Conservation (phyloP, 2,329 filamentous ascomycete genomes). For the Capronia epimyces region DNA sequence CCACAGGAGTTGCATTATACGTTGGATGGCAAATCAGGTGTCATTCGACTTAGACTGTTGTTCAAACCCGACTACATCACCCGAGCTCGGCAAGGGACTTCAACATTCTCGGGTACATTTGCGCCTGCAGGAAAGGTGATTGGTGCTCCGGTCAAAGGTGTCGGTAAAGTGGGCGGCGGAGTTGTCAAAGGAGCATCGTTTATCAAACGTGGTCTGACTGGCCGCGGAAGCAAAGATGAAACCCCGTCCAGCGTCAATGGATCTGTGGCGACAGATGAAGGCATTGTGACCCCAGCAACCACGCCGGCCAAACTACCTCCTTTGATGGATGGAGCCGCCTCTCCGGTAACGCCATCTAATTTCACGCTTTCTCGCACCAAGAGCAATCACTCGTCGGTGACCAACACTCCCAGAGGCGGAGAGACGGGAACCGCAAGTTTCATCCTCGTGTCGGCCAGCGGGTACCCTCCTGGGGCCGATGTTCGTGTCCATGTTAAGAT, state of each 20-base stretch:
- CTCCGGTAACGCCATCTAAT: conserved; percentile 17
- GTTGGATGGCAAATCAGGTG: conserved; percentile 85
- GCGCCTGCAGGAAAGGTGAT: conserved; percentile 82
- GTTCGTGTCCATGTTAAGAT: conserved; percentile 71
- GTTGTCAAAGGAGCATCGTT: conserved; percentile 89
- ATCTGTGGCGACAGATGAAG: conserved; percentile 8
- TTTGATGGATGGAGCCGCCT: conserved; percentile 12
- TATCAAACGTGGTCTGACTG: conserved; percentile 75
- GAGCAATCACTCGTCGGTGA: conserved; percentile 47
- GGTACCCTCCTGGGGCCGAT: conserved; percentile 70
- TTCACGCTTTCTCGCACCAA: conserved; percentile 42
- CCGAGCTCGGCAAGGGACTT: conserved; percentile 78
- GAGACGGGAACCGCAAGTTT: conserved; percentile 73
- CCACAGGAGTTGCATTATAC: conserved; percentile 67
- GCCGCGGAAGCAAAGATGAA: conserved; percentile 54
- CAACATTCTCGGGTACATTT: conserved; percentile 89
- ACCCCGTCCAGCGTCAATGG: conserved; percentile 21
- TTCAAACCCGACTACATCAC: conserved; percentile 93
- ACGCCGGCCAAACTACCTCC: conserved; percentile 23
- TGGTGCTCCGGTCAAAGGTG: conserved; percentile 90
- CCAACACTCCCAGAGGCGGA: conserved; percentile 49
- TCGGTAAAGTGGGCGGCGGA: conserved; percentile 72
- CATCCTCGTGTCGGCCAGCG: conserved; percentile 69
- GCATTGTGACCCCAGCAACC: conserved; percentile 9
- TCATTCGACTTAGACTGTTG: conserved; percentile 72